Percentiles rank a stretch among this genome's conserved stretches.
Evolutionary conservation across 1,284 basidiomycete genomes (phyloP).

Genomic region (Tetrapyrgos nigripes): DNA sequence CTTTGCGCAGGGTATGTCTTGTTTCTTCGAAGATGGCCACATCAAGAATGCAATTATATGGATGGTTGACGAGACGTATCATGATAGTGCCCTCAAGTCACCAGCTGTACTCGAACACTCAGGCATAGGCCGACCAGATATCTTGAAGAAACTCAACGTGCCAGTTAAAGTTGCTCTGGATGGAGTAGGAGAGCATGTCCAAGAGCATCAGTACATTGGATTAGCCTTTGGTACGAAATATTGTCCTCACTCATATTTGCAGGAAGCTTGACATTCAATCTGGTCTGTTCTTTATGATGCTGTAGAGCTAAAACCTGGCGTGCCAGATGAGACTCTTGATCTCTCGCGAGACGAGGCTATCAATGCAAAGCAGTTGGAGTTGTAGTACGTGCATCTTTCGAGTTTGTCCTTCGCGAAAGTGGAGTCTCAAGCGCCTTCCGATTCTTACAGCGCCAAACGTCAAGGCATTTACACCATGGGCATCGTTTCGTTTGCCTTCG

Average conservation of each 20-base stretch:
- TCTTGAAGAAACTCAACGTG: slow-evolving; percentile 47
- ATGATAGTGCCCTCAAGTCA: slow-evolving; percentile 41
- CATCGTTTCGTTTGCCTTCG: slow-evolving; percentile 32
- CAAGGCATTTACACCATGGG: slow-evolving; percentile 35
- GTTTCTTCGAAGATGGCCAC: no score
- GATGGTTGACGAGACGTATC: not conserved
- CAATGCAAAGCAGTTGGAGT: slow-evolving; percentile 32
- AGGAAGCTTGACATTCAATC: not conserved
- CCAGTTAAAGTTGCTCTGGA: slow-evolving; percentile 46
- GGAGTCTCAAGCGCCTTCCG: not conserved
- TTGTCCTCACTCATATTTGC: not conserved
- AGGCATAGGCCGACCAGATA: slow-evolving; percentile 50
- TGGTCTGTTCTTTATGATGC: not conserved
- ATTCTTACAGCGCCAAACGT: slow-evolving; percentile 13
- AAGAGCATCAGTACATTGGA: slow-evolving; percentile 47
- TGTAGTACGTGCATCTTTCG: slow-evolving; percentile 32
- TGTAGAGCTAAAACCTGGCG: slow-evolving; percentile 37
- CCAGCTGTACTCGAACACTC: slow-evolving; percentile 57
- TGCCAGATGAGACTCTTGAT: slow-evolving; percentile 35
- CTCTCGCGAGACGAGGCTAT: slow-evolving; percentile 32
- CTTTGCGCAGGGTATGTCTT: slow-evolving; percentile 43
- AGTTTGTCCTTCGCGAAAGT: not conserved
- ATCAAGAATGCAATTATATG: not conserved
- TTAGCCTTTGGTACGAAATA: slow-evolving; percentile 32
- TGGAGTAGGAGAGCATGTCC: slow-evolving; percentile 57